Conservation (phyloP, 768 basidiomycete species). For the Neoboletus magnificus region DNA sequence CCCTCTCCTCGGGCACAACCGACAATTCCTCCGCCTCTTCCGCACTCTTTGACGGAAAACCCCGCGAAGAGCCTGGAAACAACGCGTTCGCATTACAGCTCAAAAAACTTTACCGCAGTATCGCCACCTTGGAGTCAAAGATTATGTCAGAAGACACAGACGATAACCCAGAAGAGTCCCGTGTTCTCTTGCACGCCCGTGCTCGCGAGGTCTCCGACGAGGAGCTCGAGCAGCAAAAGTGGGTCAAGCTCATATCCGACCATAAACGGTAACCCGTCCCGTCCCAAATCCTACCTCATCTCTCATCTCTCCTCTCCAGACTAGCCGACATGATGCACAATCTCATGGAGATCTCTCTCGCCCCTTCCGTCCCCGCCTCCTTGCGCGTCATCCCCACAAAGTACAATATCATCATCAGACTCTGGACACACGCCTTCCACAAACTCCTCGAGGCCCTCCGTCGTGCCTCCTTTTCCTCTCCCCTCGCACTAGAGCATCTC, state of each 20-base stretch:
- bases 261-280: constrained; percentile 75
- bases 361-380: constrained; percentile 84
- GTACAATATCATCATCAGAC: constrained; percentile 91
- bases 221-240: constrained; percentile 72
- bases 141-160: constrained; percentile 60
- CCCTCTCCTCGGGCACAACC: constrained; percentile 70
- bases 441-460: constrained; percentile 88
- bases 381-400: constrained; percentile 86
- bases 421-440: constrained; percentile 92
- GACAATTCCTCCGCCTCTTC: constrained; percentile 73
- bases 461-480: constrained; percentile 66
- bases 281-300: background rate
- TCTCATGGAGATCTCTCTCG: constrained; percentile 78
- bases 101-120: constrained; percentile 79
- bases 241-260: constrained; percentile 64
- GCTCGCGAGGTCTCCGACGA: constrained; percentile 40
- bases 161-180: constrained; percentile 45
- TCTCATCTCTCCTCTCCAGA: constrained; percentile 40
- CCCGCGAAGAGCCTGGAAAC: constrained; percentile 51
- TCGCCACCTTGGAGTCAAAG: constrained; percentile 75
- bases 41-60: constrained; percentile 58
- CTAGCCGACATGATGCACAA: constrained; percentile 89
- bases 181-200: constrained; percentile 34
- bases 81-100: constrained; percentile 72
- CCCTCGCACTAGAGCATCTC: constrained; percentile 79